Base-by-base conservation (phyloP, 2,329 filamentous ascomycete genomes). In the Hypoxylon sp. region DNA sequence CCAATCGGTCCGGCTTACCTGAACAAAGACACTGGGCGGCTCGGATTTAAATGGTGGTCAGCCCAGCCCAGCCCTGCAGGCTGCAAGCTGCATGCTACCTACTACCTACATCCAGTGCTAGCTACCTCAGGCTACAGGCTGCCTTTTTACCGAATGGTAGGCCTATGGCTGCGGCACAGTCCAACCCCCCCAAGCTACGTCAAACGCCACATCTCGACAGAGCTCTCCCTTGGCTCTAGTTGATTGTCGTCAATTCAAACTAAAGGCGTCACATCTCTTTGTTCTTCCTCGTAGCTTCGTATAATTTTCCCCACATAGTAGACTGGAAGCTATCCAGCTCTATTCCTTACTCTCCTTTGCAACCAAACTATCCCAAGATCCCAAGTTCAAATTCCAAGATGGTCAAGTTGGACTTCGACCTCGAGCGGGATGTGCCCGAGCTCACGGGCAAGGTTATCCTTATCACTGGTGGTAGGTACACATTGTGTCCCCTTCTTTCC, bases 371-470 rank as follows among this genome's bases (percentile, higher is more conserved):
- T 26, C 10, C 47, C 24, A 51, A 65, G 22, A 65, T 65, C 39
- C 39, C 9, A 10, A 44, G 0, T 44, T 17, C 26, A 51, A 39
- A 11, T 14, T 29, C 26, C 39, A 55, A 65, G 31, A 65, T 65
- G 62, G 62, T 51, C 44, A 50, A 65, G 50, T 65, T 65, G 17
- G 62, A 65, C 63, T 66, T 66, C 57, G 51, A 60, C 33, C 55
- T 60, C 42, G 14, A 66, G 50, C 63, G 57, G 42, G 63, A 66
- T 22, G 57, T 66, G 14, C 50, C 63, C 13, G 57, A 55, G 42
- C 63, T 66, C 50, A 60, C 55, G 14, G 63, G 51, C 50, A 66
- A 60, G 51, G 63, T 66, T 44, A 55, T 66, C 50, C 17, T 66
- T 13, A 60, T 66, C 57, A 66, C 63, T 5, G 63, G 63, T 44